Percentiles rank a stretch among this genome's conserved stretches.
Evolutionary conservation across 2,329 filamentous ascomycete genomes (phyloP).

Genomic region (Fusarium sp.): DNA sequence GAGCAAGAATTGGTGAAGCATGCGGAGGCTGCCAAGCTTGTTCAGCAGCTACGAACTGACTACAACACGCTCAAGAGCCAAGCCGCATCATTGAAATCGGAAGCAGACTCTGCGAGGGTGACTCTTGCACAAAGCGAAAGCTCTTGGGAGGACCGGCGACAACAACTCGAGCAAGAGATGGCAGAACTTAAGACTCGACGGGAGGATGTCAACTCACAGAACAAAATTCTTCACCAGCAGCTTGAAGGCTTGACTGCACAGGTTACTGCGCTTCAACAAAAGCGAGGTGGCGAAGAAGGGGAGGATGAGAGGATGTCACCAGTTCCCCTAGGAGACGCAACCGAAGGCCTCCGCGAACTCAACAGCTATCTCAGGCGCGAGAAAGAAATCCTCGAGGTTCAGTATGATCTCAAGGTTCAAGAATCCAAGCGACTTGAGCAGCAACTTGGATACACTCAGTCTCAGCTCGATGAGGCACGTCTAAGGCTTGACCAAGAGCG

Average conservation of each 20-base stretch:
- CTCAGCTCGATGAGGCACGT: constrained; percentile 88
- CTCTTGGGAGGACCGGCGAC: constrained; percentile 87
- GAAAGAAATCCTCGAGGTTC: constrained; percentile 98
- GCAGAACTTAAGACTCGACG: constrained; percentile 81
- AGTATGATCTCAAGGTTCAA: constrained; percentile 88
- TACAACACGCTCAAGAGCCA: constrained; percentile 86
- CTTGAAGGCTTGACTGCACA: constrained; percentile 86
- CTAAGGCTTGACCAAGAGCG: constrained; percentile 93
- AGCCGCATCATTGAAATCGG: constrained; percentile 78
- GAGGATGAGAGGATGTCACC: constrained; percentile 67
- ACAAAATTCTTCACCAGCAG: constrained; percentile 89
- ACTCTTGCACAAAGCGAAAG: constrained; percentile 83
- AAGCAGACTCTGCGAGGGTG: constrained; percentile 87
- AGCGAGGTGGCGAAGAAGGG: constrained; percentile 68
- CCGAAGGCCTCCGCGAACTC: constrained; percentile 87
- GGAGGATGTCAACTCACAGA: constrained; percentile 89
- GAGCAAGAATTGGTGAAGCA: constrained; percentile 95
- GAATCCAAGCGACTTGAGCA: constrained; percentile 91
- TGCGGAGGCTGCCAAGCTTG: constrained; percentile 89
- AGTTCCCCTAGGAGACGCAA: constrained; percentile 68
- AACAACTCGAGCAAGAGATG: constrained; percentile 86
- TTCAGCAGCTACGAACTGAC: constrained; percentile 83
- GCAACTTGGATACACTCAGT: constrained; percentile 87
- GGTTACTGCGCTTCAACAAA: constrained; percentile 83
- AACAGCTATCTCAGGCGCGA: constrained; percentile 93